Evolutionary conservation across 2,329 filamentous ascomycete species (phyloP), one percentile per base, ranked within the genome.

Genomic region (Aureobasidium vineae): DNA sequence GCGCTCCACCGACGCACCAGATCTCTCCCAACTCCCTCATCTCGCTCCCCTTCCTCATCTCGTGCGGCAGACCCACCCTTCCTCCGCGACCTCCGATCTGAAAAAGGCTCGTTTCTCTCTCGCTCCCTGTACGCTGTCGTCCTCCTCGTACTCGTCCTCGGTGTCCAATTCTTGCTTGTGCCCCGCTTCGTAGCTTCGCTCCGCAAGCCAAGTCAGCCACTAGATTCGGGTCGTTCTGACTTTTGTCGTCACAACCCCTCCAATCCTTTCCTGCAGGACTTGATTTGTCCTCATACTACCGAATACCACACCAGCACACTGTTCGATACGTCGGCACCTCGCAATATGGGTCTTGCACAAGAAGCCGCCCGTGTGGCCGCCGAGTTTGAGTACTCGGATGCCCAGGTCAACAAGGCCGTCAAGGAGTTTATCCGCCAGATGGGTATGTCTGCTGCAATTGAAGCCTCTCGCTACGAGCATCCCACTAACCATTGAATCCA

Each of bases 391-490:
- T 94, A 93, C 79, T 83, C 86, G 68, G 84, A 92, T 72, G 86
- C 88, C 63, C 85, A 92, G 78, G 85, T 97, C 74, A 91, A 92
- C 77, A 86, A 84, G 73, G 90, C 88, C 70, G 92, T 97, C 69
- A 82, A 86, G 70, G 92, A 97, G 77, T 99, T 97, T 75, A 85
- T 97, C 70, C 82, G 83, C 68, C 88, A 98, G 81, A 93, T 97
- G 88, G 83, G 90, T 87, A 73, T 69, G 82, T 84, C 52, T 47
- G 13, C 38, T 36, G 21, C n/a, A 45, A 36, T 6, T 19, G 26
- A 31, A 52, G 16, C 40, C 38, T 36, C 21, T 21, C 11, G 23
- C 11, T 13, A 16, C 19, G 40, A 47, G 45, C 47, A 13, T 15
- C 5, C 26, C 64, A 67, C 66, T 68, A 50, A 70, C 54, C 41